phyloP scores from a whole-genome alignment of 1,139 yeast genomes.

The Pneumocystis jirovecii region DNA sequence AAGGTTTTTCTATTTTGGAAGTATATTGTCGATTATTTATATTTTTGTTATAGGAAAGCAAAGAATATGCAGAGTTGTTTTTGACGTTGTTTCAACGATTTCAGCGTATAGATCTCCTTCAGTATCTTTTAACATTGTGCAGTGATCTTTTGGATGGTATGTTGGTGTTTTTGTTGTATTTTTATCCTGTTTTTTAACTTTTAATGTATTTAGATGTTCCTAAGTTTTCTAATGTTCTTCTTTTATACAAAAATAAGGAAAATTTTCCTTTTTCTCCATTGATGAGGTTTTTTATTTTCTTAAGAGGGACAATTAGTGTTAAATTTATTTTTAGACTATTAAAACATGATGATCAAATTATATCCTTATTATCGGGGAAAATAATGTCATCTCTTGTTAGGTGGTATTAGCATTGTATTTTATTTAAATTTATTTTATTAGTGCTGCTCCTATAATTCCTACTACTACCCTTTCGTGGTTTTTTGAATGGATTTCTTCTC shows the following conservation, averaged over 20 bases:
- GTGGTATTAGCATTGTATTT: slow-evolving; percentile 19
- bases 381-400: slow-evolving; percentile 23
- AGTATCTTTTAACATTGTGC: slow-evolving; percentile 53
- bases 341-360: slow-evolving; percentile 25
- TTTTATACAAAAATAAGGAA: slow-evolving; percentile 30
- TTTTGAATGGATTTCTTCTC: slow-evolving; percentile 34
- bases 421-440: slow-evolving; percentile 21
- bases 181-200: slow-evolving; percentile 2
- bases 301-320: not conserved
- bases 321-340: slow-evolving; percentile 6
- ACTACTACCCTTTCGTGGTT: slow-evolving; percentile 30
- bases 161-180: not conserved
- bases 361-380: slow-evolving; percentile 24
- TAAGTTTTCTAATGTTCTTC: slow-evolving; percentile 30
- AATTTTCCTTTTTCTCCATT: slow-evolving; percentile 43
- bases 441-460: slow-evolving; percentile 15
- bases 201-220: slow-evolving; percentile 13
- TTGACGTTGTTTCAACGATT: slow-evolving; percentile 40
- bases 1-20: slow-evolving; percentile 19
- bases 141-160: slow-evolving; percentile 38
- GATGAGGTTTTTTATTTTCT: slow-evolving; percentile 23
- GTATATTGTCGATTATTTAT: slow-evolving; percentile 6
- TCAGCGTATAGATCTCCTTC: slow-evolving; percentile 54
- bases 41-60: slow-evolving; percentile 28
- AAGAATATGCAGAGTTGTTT: slow-evolving; percentile 42